Conservation (phyloP, 352 stramenopile genomes). For the Thraustotheca clavata region DNA sequence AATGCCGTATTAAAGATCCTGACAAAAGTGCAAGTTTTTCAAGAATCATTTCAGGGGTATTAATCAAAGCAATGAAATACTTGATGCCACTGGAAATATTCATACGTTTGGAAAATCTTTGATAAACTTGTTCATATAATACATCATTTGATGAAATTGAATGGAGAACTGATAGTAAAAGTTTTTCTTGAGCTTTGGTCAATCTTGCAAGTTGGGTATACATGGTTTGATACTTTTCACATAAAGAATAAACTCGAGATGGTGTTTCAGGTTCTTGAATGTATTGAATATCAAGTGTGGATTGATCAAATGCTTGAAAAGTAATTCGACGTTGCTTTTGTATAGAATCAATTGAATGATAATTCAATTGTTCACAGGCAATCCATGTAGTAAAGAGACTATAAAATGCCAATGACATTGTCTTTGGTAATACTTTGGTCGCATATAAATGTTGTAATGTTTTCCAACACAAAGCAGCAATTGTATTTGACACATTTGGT, state of each 20-base stretch:
- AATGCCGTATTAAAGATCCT: constrained; percentile 48
- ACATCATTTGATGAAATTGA: no score
- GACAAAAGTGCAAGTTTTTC: constrained; percentile 40
- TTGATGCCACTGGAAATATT: no score
- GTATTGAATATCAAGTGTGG: background rate
- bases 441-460: background rate
- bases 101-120: no score
- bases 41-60: constrained; percentile 32
- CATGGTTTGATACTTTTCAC: no score
- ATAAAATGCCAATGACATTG: background rate
- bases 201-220: no score
- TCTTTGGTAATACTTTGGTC: background rate
- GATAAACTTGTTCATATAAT: no score
- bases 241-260: background rate
- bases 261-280: background rate
- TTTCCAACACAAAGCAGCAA: background rate
- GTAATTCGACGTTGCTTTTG: no score
- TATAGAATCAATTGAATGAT: no score
- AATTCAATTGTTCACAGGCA: background rate
- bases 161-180: no score
- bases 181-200: no score
- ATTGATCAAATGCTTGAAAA: background rate
- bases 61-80: background rate
- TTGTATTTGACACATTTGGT: background rate
- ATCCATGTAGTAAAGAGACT: background rate